Evolutionary conservation across 2,329 filamentous ascomycete genomes (phyloP).

Genomic region (Drechslera avenae): DNA sequence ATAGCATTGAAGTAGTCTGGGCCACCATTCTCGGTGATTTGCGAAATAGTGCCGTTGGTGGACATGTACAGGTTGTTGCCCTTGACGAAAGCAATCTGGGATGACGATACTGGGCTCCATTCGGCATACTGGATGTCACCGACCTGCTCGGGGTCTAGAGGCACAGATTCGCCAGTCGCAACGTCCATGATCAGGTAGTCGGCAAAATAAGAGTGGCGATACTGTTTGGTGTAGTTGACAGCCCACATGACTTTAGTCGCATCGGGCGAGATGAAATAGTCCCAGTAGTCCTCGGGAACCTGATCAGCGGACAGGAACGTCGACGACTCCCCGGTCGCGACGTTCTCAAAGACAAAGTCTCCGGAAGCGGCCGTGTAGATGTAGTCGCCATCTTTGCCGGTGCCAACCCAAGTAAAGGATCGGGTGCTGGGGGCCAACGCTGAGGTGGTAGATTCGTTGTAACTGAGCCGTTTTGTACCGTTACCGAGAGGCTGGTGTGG

Average conservation of each 20-base stretch:
- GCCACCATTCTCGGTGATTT: slow-evolving; percentile 65
- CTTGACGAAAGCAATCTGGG: slow-evolving; percentile 69
- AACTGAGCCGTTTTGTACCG: slow-evolving; percentile 62
- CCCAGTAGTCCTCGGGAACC: slow-evolving; percentile 60
- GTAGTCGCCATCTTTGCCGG: slow-evolving; percentile 66
- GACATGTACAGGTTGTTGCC: slow-evolving; percentile 69
- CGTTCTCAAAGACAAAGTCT: slow-evolving; percentile 65
- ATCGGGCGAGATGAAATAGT: slow-evolving; percentile 68
- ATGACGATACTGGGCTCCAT: slow-evolving; percentile 61
- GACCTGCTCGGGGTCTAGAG: slow-evolving; percentile 63
- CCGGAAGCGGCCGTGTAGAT: slow-evolving; percentile 59
- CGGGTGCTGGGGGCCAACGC: slow-evolving; percentile 51
- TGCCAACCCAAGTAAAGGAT: slow-evolving; percentile 62
- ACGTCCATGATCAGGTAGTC: slow-evolving; percentile 70
- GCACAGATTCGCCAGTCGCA: slow-evolving; percentile 58
- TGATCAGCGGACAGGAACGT: slow-evolving; percentile 64
- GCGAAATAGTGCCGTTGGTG: slow-evolving; percentile 59
- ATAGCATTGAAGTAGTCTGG: slow-evolving; percentile 66
- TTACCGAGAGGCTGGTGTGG: slow-evolving; percentile 62
- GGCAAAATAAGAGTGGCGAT: slow-evolving; percentile 70
- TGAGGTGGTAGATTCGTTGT: slow-evolving; percentile 63
- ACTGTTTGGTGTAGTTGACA: slow-evolving; percentile 70
- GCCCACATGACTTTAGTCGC: slow-evolving; percentile 65
- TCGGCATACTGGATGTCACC: slow-evolving; percentile 71
- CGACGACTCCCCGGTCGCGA: slow-evolving; percentile 61